Evolutionary conservation across 129 eudicot genomes (phyloP).

Genomic region (Centaurea solstitialis): DNA sequence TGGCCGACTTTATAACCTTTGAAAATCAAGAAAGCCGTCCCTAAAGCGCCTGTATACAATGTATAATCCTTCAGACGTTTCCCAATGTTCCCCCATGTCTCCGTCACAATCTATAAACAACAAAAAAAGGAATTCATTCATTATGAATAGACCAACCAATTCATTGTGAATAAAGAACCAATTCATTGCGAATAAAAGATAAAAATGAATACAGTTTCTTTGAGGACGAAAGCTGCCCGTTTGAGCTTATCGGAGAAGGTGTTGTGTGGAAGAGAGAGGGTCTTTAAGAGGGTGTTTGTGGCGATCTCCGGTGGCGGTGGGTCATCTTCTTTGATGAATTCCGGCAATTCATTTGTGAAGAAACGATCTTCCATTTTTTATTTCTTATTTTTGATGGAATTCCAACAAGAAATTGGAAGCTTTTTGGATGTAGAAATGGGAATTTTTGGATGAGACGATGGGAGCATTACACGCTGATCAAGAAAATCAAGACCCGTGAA

Average conservation of each 20-base stretch:
- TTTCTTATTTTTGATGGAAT: background rate
- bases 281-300: conserved; percentile 43
- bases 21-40: conserved; percentile 76
- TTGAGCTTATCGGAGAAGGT: conserved; percentile 50
- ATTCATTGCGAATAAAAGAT: background rate
- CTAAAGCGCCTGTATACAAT: conserved; percentile 78
- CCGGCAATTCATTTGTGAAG: conserved; percentile 74
- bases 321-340: conserved; percentile 31
- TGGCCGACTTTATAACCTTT: conserved; percentile 63
- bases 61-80: conserved; percentile 62
- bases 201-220: conserved; percentile 42
- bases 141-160: background rate
- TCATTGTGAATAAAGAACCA: background rate
- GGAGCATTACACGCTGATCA: background rate
- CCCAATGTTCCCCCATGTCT: conserved; percentile 61
- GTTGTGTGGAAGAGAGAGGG: conserved; percentile 54
- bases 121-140: background rate
- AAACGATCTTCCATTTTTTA: conserved; percentile 74
- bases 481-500: background rate
- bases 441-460: background rate
- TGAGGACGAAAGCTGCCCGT: conserved; percentile 57
- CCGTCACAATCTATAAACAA: conserved; percentile 59
- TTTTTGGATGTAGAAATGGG: background rate
- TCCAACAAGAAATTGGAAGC: background rate
- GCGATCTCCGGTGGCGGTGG: conserved; percentile 19